Evolutionary conservation across 2,329 filamentous ascomycete genomes (phyloP).

Genomic region (Aspergillus uvarum): DNA sequence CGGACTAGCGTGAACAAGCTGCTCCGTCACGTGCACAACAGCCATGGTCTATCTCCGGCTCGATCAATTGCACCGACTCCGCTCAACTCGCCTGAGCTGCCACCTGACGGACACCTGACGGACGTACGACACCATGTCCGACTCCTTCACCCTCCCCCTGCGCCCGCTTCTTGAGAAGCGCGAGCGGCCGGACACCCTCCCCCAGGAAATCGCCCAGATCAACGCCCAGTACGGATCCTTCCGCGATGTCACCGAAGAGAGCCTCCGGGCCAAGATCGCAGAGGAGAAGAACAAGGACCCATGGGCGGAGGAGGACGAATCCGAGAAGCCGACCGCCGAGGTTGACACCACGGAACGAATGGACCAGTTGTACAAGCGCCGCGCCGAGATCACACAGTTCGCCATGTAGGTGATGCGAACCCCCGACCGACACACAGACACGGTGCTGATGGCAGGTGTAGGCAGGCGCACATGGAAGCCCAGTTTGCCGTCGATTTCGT

Average conservation of each 20-base stretch:
- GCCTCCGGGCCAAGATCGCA: constrained; percentile 67
- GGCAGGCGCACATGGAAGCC: constrained; percentile 47
- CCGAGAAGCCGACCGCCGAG: constrained; percentile 28
- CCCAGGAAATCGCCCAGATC: constrained; percentile 75
- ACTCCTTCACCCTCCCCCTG: constrained; percentile 57
- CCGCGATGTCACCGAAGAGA: constrained; percentile 71
- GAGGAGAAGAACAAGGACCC: constrained; percentile 50
- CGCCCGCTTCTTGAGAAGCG: constrained; percentile 52
- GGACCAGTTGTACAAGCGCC: constrained; percentile 45
- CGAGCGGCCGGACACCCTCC: constrained; percentile 61
- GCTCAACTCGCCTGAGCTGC: not conserved
- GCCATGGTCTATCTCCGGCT: not conserved
- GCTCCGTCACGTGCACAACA: not conserved
- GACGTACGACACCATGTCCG: constrained; percentile 31
- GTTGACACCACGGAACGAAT: constrained; percentile 40
- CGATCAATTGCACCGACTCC: not conserved
- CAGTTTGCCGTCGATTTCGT: constrained; percentile 76
- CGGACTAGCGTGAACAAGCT: not conserved
- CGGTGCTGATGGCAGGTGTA: constrained; percentile 22
- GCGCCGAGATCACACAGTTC: constrained; percentile 47
- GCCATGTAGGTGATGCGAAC: constrained; percentile 35
- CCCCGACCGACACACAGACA: not conserved
- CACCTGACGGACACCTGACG: not conserved
- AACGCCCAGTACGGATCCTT: constrained; percentile 79
- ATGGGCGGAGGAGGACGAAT: constrained; percentile 48